Conservation (phyloP, 176 grass and related monocot genomes). For the Alopecurus myosuroides region DNA sequence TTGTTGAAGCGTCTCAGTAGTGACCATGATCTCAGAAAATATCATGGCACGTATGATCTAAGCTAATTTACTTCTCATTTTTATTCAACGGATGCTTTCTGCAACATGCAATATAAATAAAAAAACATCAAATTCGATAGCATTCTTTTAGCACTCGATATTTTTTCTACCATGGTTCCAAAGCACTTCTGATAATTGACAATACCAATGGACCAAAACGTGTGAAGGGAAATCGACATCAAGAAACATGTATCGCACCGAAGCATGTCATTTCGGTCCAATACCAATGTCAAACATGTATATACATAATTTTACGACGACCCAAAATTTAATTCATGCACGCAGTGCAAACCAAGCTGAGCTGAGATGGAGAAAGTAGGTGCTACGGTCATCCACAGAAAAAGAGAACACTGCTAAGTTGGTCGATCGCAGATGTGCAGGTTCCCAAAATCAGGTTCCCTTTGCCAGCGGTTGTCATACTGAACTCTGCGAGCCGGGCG, state of each 20-base stretch:
- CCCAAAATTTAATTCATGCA: no score
- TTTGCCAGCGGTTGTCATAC: no score
- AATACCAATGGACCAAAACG: background rate
- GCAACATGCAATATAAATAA: background rate
- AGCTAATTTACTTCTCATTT: background rate
- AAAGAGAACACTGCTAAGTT: no score
- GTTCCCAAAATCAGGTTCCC: no score
- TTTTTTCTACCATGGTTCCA: background rate
- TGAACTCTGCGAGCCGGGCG: no score
- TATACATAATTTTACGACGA: no score
- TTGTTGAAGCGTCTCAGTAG: background rate
- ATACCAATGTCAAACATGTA: background rate
- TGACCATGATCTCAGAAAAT: background rate
- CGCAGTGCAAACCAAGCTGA: no score
- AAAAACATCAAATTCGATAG: background rate
- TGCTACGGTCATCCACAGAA: no score
- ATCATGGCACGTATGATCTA: background rate
- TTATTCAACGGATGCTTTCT: background rate
- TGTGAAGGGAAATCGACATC: background rate
- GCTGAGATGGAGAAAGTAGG: no score
- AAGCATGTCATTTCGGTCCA: background rate
- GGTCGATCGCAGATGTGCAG: no score
- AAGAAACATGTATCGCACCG: background rate
- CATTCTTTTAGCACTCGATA: background rate
- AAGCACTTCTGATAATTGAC: background rate